These are phyloP conservation scores for Ganoderma leucocontextum DNA, from an alignment of 1,284 basidiomycete genomes.

Conservation along the genomic window DNA sequence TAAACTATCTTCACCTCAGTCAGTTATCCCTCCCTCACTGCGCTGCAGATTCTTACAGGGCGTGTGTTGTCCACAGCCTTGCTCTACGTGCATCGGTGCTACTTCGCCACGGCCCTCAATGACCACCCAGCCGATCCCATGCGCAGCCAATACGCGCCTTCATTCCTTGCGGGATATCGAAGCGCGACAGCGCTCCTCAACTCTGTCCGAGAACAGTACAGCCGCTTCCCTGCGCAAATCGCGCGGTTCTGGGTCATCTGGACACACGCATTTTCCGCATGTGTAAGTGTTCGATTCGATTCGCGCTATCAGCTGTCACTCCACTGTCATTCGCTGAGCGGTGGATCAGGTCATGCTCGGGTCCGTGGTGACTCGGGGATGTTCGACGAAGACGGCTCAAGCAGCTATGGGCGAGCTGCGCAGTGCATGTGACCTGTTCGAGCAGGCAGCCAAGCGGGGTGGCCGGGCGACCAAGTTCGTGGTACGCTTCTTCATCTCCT, in stretches of 20 bases:
- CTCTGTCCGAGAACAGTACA: conserved; percentile 53
- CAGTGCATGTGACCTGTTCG: conserved; percentile 66
- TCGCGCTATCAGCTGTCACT: not conserved
- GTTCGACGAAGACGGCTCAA: conserved; percentile 68
- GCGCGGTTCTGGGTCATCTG: conserved; percentile 61
- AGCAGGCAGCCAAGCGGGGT: conserved; percentile 63
- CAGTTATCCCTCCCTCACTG: conserved; percentile 35
- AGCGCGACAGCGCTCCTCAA: conserved; percentile 69
- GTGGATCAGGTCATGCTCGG: conserved; percentile 68
- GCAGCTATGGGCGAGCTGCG: conserved; percentile 70
- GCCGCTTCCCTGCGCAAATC: conserved; percentile 51
- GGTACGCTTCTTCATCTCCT: conserved; percentile 47
- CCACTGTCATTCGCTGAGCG: not conserved
- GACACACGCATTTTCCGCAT: conserved; percentile 68
- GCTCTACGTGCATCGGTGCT: conserved; percentile 73
- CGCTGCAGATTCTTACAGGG: not conserved
- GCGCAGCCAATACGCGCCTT: conserved; percentile 68
- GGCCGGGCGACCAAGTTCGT: conserved; percentile 73
- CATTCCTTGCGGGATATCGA: conserved; percentile 73
- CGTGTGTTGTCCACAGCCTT: conserved; percentile 43
- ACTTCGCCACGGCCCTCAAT: conserved; percentile 69
- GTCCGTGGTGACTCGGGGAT: conserved; percentile 72
- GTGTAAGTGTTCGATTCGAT: conserved; percentile 50
- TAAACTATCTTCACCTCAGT: conserved; percentile 74
- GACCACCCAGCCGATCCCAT: conserved; percentile 64